phyloP scores from a whole-genome alignment of 2,329 filamentous ascomycete species.

The Cladosporium austrohemisphaericum region DNA sequence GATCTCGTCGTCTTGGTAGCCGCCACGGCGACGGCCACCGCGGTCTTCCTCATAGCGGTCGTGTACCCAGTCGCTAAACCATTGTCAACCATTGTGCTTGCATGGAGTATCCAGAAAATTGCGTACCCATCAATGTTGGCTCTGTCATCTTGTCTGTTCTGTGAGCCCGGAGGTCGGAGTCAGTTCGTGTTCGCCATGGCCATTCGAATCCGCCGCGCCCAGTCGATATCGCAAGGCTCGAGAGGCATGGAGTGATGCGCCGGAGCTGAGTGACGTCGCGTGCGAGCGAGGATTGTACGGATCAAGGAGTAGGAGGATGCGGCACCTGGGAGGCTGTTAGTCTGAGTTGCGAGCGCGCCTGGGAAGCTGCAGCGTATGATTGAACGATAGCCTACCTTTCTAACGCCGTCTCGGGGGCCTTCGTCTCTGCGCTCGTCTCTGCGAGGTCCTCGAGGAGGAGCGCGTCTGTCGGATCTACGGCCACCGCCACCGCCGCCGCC shows the following conservation, averaged over 20 bases:
- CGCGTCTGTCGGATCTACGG: conserved; percentile 59
- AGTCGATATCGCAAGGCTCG: conserved; percentile 34
- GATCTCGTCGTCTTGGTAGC: conserved; percentile 3
- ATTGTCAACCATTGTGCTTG: conserved; percentile 20
- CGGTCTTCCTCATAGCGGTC: conserved; percentile 35
- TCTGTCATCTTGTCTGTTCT: conserved; percentile 32
- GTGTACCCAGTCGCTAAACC: conserved; percentile 81
- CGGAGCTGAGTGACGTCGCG: conserved; percentile 17
- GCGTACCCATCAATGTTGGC: conserved; percentile 65
- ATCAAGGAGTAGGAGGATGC: conserved; percentile 37
- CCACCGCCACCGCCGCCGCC: conserved; percentile 24
- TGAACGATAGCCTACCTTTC: conserved; percentile 83
- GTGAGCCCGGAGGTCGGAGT: conserved; percentile 34
- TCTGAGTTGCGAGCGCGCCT: background rate
- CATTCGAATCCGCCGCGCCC: conserved; percentile 22
- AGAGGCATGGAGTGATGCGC: conserved; percentile 17
- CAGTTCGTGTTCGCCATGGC: conserved; percentile 29
- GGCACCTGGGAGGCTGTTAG: conserved; percentile 33
- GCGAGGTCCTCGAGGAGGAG: conserved; percentile 64
- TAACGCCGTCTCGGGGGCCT: conserved; percentile 77
- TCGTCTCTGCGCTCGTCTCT: conserved; percentile 48
- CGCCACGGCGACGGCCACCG: conserved; percentile 18
- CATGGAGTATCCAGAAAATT: conserved; percentile 18
- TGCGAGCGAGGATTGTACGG: conserved; percentile 5
- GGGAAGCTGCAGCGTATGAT: background rate